phyloP scores from a whole-genome alignment of 1,284 basidiomycete species.

The Ceratobasidium sp. region DNA sequence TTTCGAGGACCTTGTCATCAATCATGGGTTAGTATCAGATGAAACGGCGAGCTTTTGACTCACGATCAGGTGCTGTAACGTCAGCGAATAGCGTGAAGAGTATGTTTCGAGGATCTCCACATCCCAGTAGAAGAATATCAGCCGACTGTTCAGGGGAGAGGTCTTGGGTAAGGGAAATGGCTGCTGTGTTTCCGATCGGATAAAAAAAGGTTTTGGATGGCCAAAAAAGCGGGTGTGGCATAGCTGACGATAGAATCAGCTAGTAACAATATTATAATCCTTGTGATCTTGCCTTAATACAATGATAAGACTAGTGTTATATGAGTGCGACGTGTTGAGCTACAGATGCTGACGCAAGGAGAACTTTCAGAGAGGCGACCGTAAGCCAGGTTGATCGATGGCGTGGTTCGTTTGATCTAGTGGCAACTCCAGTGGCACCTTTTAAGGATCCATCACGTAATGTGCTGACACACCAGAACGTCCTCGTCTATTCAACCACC shows the following conservation, averaged over 20 bases:
- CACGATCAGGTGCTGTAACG: neutral
- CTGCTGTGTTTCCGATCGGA: neutral
- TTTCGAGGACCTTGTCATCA: constrained; percentile 50
- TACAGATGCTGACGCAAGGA: no score
- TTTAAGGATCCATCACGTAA: no score
- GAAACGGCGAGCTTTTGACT: neutral
- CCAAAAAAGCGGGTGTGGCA: constrained; percentile 43
- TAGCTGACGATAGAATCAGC: neutral
- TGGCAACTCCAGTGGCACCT: no score
- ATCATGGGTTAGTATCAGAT: neutral
- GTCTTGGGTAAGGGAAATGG: constrained; percentile 17
- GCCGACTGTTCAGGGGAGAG: constrained; percentile 18
- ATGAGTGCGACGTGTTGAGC: no score
- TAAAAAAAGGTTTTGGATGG: constrained; percentile 44
- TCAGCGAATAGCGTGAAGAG: constrained; percentile 9
- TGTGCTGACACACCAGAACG: no score
- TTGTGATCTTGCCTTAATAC: no score
- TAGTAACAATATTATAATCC: no score
- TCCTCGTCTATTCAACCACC: no score
- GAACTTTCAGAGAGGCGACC: no score
- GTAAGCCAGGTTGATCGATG: no score
- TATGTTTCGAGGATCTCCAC: constrained; percentile 2
- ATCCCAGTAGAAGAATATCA: constrained; percentile 8
- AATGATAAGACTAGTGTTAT: no score
- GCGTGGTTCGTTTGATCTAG: no score